Percentiles rank a stretch among this genome's conserved stretches.
phyloP scores from a whole-genome alignment of 73 alveolate species.

The Paramecium bursaria region DNA sequence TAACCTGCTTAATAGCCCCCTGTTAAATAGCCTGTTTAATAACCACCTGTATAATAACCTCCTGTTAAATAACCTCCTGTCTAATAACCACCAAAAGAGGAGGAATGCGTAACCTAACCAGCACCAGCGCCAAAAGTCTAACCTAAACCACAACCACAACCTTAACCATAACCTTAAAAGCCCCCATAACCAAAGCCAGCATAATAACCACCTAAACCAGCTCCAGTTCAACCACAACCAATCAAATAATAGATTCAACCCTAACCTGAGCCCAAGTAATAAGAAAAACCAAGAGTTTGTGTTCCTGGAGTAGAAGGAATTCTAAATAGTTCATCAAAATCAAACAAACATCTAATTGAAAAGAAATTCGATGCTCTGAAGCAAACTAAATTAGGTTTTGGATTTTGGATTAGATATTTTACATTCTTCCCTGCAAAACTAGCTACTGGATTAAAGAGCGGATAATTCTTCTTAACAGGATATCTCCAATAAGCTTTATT shows the following conservation, averaged over 20 bases:
- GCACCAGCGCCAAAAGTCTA: neutral
- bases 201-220: neutral
- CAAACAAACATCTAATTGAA: neutral
- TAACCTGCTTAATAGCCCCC: no score
- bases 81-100: no score
- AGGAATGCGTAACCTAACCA: no score
- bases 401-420: neutral
- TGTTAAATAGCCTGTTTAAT: no score
- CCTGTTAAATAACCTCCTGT: no score
- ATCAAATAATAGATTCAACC: neutral
- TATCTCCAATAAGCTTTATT: neutral
- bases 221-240: neutral
- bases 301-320: neutral
- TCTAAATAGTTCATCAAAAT: neutral
- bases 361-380: no score
- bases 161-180: neutral
- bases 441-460: neutral
- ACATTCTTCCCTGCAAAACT: neutral
- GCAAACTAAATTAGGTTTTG: neutral
- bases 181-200: neutral
- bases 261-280: neutral
- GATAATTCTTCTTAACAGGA: neutral
- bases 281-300: no score
- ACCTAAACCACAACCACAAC: neutral
- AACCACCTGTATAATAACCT: no score